Evolutionary conservation across 2,329 filamentous ascomycete genomes (phyloP).

Genomic region (Blumeriella jaapii): DNA sequence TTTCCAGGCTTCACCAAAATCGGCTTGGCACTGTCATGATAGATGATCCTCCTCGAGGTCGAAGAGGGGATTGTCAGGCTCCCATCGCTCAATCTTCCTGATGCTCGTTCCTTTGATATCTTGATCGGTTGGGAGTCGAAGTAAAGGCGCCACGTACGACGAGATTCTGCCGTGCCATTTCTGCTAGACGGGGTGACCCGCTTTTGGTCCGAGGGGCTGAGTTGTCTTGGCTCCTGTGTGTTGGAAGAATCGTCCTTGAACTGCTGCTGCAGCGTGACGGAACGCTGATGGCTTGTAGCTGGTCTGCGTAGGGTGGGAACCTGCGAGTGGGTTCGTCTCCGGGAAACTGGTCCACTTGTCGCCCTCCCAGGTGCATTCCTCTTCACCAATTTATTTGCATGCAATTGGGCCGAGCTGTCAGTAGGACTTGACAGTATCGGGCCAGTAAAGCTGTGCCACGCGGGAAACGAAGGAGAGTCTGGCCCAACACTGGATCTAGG

Average conservation of each 20-base stretch:
- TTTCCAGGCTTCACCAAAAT: conserved; percentile 25
- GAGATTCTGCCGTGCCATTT: conserved; percentile 13
- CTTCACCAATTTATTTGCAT: conserved; percentile 71
- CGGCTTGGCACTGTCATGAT: conserved; percentile 20
- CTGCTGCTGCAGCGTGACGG: conserved; percentile 52
- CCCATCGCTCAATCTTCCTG: conserved; percentile 21
- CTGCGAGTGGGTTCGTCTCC: conserved; percentile 45
- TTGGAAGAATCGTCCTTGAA: conserved; percentile 21
- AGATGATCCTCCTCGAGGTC: conserved; percentile 23
- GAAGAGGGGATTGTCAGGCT: conserved; percentile 17
- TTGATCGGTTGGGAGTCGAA: conserved; percentile 26
- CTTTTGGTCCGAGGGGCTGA: conserved; percentile 9
- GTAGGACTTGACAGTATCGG: conserved; percentile 40
- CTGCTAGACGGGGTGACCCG: conserved; percentile 14
- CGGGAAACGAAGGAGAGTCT: conserved; percentile 52
- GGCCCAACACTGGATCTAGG: conserved; percentile 52
- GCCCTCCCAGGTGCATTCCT: conserved; percentile 47
- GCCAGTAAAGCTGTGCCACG: conserved; percentile 54
- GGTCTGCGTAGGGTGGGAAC: conserved; percentile 58
- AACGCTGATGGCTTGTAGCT: conserved; percentile 69
- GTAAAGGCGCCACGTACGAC: conserved; percentile 23
- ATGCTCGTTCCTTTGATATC: conserved; percentile 21
- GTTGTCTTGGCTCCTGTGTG: conserved; percentile 11
- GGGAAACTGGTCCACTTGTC: conserved; percentile 31
- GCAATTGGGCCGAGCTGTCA: conserved; percentile 33